Base-by-base conservation (phyloP, 2,329 filamentous ascomycete genomes). In the Xylogone sp. region DNA sequence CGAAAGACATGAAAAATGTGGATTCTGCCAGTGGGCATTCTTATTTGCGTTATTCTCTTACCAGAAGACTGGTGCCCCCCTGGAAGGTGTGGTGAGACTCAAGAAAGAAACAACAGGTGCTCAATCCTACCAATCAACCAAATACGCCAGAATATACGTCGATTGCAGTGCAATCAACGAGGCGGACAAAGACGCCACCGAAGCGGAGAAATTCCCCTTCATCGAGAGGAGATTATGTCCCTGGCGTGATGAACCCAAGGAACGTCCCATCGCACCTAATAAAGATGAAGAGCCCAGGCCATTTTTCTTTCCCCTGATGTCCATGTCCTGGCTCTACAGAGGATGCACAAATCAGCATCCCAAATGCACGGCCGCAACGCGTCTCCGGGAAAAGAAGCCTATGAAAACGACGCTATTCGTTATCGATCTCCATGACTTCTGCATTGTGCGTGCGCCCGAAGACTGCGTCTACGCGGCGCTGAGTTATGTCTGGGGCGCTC, bases 401-500 rank as follows among this genome's bases (percentile, higher is more conserved):
- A 39, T 39, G 34, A 39, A 39, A 16, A 39, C 34, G 5, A 39
- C 8, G 34, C n/a, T 39, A 16, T 39, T 39, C 13, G 34, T 54
- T 13, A 54, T 54, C 19, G 49, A 54, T 46, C 18, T 52, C 13
- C 24, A 49, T 13, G 43, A 49, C 19, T 21, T 24, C 9, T 52
- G 52, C 21, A 46, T 54, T 7, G 31, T 54, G 13, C 29, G 20
- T 20, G 49, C 49, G 18, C 45, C 45, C 13, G 13, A 42, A 19
- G 4, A 46, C 16, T 54, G 52, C 18, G 18, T 46, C 18, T 56
- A 56, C 24, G 16, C 54, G 16, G 47, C 52, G 19, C 20, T 53
- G 18, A 54, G 52, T 27, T 54, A 54, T 18, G 52, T 54, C 6
- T 54, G 49, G 52, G 52, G 49, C 19, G 34, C 34, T 7, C 12